Evolutionary conservation across 768 basidiomycete species (phyloP), one percentile per base, ranked within the genome.

Genomic region (Punctularia strigosozonata): DNA sequence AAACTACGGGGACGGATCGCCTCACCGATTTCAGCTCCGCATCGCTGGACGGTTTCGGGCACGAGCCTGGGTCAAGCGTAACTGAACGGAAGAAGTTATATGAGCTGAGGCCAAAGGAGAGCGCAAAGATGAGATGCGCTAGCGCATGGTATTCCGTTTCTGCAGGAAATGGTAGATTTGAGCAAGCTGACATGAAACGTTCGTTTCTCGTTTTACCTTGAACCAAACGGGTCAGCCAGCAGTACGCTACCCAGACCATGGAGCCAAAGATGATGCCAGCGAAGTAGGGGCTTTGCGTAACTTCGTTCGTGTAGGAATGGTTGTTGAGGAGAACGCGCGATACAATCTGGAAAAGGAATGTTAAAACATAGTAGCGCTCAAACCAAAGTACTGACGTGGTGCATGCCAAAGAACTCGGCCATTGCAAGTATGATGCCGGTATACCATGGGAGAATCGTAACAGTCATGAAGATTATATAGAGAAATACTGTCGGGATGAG

Each of bases 1-100:
- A 38, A 24, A 20, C n/a, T n/a, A n/a, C n/a, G n/a, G n/a, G 19
- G 31, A 6, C 19, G 6, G 24, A 20, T n/a, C n/a, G 22, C 63
- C 81, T 45, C 44, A 91, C 91, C 43, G 85, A 73, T 66, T 84
- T 92, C 23, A 95, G 60, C 55, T 94, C 91, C 28, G 73, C 80
- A 46, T 94, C 91, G 45, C 74, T 85, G 3, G 72, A 60, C 1
- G 88, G 83, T 36, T 75, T 75, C 1, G 88, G 86, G 43, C 89
- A 88, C 34, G 73, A 75, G 6, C 95, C 95, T 10, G 95, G 81
- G 55, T 98, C 94, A 36, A 94, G 65, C 0, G 75, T 86, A 39
- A 92, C 73, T 5, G 91, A 71, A 39, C 84, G 79, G 75, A 88
- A 91, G 60, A 98, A 92, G 62, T 86, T 91, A 64, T 86, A 91